phyloP scores from a whole-genome alignment of 2,329 filamentous ascomycete genomes.

The Alternaria consortialis region DNA sequence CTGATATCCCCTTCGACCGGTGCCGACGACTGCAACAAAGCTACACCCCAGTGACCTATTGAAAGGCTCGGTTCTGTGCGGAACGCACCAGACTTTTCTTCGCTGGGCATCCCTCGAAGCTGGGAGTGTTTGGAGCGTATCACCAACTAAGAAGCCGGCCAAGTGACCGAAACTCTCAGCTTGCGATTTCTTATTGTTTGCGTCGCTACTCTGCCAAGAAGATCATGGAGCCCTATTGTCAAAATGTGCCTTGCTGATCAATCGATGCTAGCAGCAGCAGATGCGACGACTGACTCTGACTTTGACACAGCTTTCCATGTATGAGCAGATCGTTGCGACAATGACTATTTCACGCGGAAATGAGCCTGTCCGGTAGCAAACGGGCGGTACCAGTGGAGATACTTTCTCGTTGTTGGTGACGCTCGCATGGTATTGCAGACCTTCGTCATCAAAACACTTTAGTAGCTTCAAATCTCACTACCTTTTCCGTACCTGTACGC shows the following conservation, averaged over 20 bases:
- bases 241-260: background rate
- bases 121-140: background rate
- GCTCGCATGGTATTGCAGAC: background rate
- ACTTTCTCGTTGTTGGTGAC: background rate
- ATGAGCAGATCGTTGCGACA: background rate
- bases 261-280: background rate
- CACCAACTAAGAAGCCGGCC: background rate
- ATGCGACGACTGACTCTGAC: background rate
- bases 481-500: background rate
- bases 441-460: background rate
- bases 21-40: background rate
- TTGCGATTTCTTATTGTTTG: background rate
- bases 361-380: background rate
- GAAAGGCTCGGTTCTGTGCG: conserved; percentile 12
- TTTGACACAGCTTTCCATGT: background rate
- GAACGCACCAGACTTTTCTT: conserved; percentile 7
- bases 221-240: background rate
- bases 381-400: background rate
- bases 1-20: background rate
- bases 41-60: background rate
- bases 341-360: background rate
- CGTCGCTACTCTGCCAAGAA: background rate
- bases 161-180: conserved; percentile 1
- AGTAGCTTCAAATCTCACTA: background rate
- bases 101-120: conserved; percentile 5